Evolutionary conservation across 257 asterid species (phyloP), one percentile per base, ranked within the genome.

Genomic region (Coffea canephora): DNA sequence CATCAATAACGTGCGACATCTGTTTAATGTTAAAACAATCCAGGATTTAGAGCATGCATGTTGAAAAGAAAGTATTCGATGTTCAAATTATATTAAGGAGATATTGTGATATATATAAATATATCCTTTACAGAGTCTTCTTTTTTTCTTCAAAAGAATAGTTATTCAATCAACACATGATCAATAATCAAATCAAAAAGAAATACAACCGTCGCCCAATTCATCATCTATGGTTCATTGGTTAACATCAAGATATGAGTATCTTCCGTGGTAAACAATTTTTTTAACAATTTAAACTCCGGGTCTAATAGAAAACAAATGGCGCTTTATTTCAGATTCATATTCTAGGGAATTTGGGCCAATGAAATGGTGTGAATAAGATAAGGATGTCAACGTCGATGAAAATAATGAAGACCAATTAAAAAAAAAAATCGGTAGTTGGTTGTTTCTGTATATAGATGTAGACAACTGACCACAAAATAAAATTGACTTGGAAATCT

Each of bases 361-460:
- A 68, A 77, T 68, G 39, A 45, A 43, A 71, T 48, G 18, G 21
- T 46, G n/a, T 67, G 55, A 50, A 31, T 13, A 14, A 52, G 66
- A 77, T 50, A 67, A 49, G n/a, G 39, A 55, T 23, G 81, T 68
- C 81, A 77, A 76, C 46, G 41, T 78, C 77, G 82, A 78, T 78
- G 77, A 71, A 78, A 78, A 70, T 78, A 78, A 78, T 65, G 82
- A 41, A 78, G 48, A 61, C 9, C 0, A 39, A 69, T 52, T 78
- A 19, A 77, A 69, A 16, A 77, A 69, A 16, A 76, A 69, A 69
- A 50, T 70, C 34, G 77, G 46, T 8, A 1, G 34, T 19, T 61
- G 46, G 55, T 57, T 78, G 75, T 57, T 54, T 39, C 34, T 78
- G 77, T 55, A 11, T 71, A 15, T 43, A 18, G 73, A 76, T 15